Evolutionary conservation across 176 grass and related monocot genomes (phyloP).

Genomic region (Alopecurus myosuroides): DNA sequence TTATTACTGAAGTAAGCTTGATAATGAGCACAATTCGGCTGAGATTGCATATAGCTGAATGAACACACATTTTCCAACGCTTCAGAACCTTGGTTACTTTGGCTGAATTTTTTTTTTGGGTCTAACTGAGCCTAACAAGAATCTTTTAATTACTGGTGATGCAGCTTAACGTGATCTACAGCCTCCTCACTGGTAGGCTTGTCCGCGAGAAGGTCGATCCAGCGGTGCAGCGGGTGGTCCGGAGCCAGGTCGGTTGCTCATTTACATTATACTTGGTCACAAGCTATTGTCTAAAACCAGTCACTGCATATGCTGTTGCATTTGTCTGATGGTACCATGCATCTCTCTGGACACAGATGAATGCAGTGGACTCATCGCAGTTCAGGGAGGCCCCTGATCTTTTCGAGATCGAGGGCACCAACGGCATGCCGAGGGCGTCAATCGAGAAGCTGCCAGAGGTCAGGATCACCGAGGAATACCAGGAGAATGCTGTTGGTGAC

Average conservation of each 20-base stretch:
- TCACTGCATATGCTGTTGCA: neutral
- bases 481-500: constrained; percentile 43
- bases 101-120: neutral
- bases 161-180: constrained; percentile 85
- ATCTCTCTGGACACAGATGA: constrained; percentile 36
- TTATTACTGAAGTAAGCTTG: neutral
- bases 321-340: neutral
- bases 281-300: neutral
- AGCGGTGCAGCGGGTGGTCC: constrained; percentile 76
- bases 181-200: constrained; percentile 74
- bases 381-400: constrained; percentile 53
- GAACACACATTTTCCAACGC: neutral
- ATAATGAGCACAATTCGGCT: neutral
- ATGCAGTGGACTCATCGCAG: constrained; percentile 42
- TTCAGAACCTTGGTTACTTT: neutral
- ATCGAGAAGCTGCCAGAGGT: constrained; percentile 62
- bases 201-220: constrained; percentile 89
- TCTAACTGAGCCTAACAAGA: neutral
- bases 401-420: constrained; percentile 54
- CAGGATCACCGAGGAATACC: constrained; percentile 58
- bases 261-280: neutral
- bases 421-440: constrained; percentile 51
- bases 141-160: neutral
- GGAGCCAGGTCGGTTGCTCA: constrained; percentile 52
- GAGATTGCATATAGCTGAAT: neutral